Evolutionary conservation across 2,329 filamentous ascomycete genomes (phyloP), one percentile per base, ranked within the genome.

Genomic region (Huntiella abstrusa): DNA sequence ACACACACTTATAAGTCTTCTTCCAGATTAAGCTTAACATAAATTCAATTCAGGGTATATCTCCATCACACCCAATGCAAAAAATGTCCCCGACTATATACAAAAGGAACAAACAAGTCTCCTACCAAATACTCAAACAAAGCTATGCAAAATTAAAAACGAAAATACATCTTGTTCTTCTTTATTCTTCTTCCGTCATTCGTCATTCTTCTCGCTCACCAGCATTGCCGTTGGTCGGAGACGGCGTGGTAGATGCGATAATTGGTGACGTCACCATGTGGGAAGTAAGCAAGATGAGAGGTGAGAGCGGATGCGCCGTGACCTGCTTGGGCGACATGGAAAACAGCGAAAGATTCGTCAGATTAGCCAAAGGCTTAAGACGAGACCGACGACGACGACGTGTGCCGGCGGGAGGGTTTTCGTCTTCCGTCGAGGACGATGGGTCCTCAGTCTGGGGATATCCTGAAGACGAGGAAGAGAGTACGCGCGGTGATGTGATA

Each of bases 181-280:
- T 13, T 11, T 17, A 16, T 17, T 40, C 37, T 40, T 17, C 37
- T 13, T 11, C 16, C 4, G 22, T 28, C 22, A 28, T 28, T 28
- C 22, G 22, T 28, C 22, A 28, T 28, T 28, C 22, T 28, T 8
- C 22, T 7, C 22, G 22, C 22, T 28, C 22, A 28, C 34, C 34
- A n/a, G 6, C 13, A n/a, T 53, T 47, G 16, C 51, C 55, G 17
- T 57, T 52, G 10, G 57, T 57, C 49, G 60, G 58, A 19, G 59
- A 59, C 4, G 52, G 52, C 15, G 54, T 63, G 2, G 60, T 54
- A 5, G 61, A 55, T 46, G 64, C 54, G 47, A 66, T 65, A 4
- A 60, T 58, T 49, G 61, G 57, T 15, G 63, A 61, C 5, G 60
- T 57, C 4, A 62, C 60, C 33, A 63, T 65, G 63, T 65, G 45